A percentile compares a stretch with the other conserved stretches of the same genome.
Evolutionary conservation across 140 eudicot species (phyloP).

Genomic region (Cichorium intybus): DNA sequence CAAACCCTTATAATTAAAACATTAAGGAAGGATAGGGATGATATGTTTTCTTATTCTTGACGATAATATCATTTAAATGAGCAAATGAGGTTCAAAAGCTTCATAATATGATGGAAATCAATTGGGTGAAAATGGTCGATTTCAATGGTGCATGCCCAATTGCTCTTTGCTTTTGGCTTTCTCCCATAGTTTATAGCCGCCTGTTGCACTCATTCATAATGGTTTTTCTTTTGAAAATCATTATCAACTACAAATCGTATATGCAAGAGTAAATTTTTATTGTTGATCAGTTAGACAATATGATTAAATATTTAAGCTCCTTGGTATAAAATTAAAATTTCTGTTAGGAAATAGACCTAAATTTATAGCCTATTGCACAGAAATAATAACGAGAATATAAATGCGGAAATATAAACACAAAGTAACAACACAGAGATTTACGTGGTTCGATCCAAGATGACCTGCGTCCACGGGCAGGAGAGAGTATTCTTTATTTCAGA

Average conservation of each 20-base stretch:
- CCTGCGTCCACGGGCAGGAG: no score
- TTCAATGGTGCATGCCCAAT: constrained; percentile 21
- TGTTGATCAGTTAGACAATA: not conserved
- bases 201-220: constrained; percentile 12
- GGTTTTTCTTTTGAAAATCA: not conserved
- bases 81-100: constrained; percentile 31
- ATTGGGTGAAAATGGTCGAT: constrained; percentile 12
- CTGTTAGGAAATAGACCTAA: no score
- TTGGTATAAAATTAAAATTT: not conserved
- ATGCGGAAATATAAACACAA: no score
- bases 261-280: not conserved
- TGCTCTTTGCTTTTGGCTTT: constrained; percentile 25
- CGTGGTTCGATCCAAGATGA: no score
- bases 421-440: no score
- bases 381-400: no score
- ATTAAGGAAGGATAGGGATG: constrained; percentile 14
- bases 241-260: no score
- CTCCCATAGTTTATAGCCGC: constrained; percentile 22
- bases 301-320: not conserved
- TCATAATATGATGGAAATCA: constrained; percentile 1
- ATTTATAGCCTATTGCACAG: no score
- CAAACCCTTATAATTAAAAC: not conserved
- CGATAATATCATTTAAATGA: constrained; percentile 20
- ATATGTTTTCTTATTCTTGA: constrained; percentile 24
- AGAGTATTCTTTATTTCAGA: no score